Evolutionary conservation across 2,329 filamentous ascomycete genomes (phyloP).

Genomic region (Paraphoma chrysanthemicola): DNA sequence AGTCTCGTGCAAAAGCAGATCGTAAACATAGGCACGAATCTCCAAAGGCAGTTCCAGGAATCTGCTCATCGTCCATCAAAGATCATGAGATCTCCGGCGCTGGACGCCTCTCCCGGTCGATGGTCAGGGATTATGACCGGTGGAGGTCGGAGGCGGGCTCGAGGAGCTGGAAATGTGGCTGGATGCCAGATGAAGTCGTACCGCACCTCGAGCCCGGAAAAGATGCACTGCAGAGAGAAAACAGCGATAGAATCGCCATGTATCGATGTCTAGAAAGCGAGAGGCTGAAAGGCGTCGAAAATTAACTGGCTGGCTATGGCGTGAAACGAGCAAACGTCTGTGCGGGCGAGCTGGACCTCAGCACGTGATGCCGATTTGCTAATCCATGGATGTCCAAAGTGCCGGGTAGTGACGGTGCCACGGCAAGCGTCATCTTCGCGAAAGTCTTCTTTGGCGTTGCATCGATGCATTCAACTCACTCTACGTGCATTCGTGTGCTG

Average conservation of each 20-base stretch:
- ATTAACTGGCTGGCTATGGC: not conserved
- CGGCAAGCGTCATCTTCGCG: not conserved
- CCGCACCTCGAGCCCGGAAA: not conserved
- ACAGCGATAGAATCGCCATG: not conserved
- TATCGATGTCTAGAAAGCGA: not conserved
- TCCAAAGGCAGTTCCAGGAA: conserved; percentile 40
- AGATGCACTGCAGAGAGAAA: not conserved
- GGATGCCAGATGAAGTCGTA: not conserved
- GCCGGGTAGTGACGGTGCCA: conserved; percentile 8
- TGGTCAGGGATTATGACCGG: not conserved
- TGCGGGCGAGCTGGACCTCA: conserved; percentile 3
- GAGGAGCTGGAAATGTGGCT: conserved; percentile 6
- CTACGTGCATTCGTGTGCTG: not conserved
- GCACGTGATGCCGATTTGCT: conserved; percentile 12
- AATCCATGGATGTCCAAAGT: not conserved
- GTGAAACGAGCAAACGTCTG: not conserved
- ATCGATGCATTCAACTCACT: not conserved
- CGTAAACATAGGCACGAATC: conserved; percentile 37
- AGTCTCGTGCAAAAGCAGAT: conserved; percentile 29
- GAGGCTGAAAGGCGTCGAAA: not conserved
- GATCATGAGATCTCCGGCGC: not conserved
- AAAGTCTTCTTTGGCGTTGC: not conserved
- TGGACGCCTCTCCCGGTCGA: conserved; percentile 11
- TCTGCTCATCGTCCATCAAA: conserved; percentile 25
- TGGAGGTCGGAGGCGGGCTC: conserved; percentile 14